Base-by-base conservation (phyloP, 2,329 filamentous ascomycete species). In the Akanthomyces uredinophilus region DNA sequence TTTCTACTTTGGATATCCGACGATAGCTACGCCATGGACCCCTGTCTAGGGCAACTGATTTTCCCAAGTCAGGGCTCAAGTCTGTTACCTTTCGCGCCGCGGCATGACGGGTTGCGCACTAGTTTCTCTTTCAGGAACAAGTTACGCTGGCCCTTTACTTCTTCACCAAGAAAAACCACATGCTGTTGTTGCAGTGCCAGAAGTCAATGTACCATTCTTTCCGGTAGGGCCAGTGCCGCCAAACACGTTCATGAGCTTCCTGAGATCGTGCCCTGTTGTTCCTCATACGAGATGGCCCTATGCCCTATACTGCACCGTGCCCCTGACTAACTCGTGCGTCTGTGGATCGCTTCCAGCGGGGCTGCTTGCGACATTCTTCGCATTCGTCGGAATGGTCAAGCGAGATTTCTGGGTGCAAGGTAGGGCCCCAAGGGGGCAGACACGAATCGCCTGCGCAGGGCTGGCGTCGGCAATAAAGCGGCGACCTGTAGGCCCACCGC, bases 301-400 rank as follows among this genome's bases (percentile, higher is more conserved):
- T 18, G 20, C 53, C 41, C 27, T 32, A 32, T 22, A 44, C n/a
- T 44, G 8, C n/a, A 39, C 46, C 5, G 13, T 20, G 52, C 43
- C 7, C 52, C 52, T 55, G 52, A 32, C 52, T 32, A 55, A 44
- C 52, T 57, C 24, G n/a, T 24, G 20, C 32, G 27, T 22, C 8
- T 37, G 39, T 32, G 37, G 52, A 22, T n/a, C n/a, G n/a, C 24
- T 6, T 7, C 6, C 3, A 22, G 41, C 27, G 54, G 54, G 54
- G 41, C 54, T 18, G 50, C 53, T 43, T 46, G 54, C 54, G 54
- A 46, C 22, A 44, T 49, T 37, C 29, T 49, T 58, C 55, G 55
- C 55, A 58, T 58, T 58, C 55, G 55, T 58, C 55, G 55, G 55
- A 49, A 58, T 49, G 29, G 29, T 37, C 51, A 5, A n/a, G 51